Base-by-base conservation (phyloP, 192 early-diverging fungal species). In the Polychytrium aggregatum region DNA sequence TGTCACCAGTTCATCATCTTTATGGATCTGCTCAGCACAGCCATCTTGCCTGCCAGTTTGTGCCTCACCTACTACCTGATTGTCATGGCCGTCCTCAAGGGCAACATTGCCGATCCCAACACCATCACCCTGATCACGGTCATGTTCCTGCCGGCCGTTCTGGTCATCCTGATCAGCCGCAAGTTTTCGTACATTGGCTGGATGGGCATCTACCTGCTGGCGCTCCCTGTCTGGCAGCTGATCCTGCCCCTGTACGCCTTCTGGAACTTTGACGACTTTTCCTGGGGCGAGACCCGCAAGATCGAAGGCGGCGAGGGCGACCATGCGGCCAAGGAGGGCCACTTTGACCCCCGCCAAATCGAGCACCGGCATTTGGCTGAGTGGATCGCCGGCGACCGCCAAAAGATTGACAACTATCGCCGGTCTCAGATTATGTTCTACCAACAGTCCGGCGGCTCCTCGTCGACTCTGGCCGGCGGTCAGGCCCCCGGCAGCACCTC, bases 221-320 rank as follows among this genome's bases (percentile, higher is more conserved):
- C 86, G 10, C 69, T 95, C 30, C 91, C 91, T 22, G 65, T 95
- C 36, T 95, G 91, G 91, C 86, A 92, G 50, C 74, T 95, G 13
- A 67, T 95, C 26, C 68, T 95, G 29, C 91, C 91, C 0, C 53
- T 79, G 1, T 93, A 93, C 41, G 58, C 57, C 13, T 72, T 72
- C 54, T 76, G 73, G 73, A 50, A 76, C 48, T 75, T 76, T 53
- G 73, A 76, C 52, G 72, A 76, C 48, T 76, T 76, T 48, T 64
- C 60, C 6, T 72, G 70, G 70, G 69, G 72, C 26, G 54, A 64
- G 30, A 74, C 71, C 11, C 48, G 71, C 10, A 54, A 46, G 42
- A 50, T 72, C 6, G 44, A 44, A 24, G 70, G 70, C 17, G 43
- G n/a, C n/a, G n/a, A n/a, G n/a, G n/a, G n/a, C n/a, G n/a, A n/a